phyloP scores from a whole-genome alignment of 2,329 filamentous ascomycete genomes.

The Periconia macrospinosa region DNA sequence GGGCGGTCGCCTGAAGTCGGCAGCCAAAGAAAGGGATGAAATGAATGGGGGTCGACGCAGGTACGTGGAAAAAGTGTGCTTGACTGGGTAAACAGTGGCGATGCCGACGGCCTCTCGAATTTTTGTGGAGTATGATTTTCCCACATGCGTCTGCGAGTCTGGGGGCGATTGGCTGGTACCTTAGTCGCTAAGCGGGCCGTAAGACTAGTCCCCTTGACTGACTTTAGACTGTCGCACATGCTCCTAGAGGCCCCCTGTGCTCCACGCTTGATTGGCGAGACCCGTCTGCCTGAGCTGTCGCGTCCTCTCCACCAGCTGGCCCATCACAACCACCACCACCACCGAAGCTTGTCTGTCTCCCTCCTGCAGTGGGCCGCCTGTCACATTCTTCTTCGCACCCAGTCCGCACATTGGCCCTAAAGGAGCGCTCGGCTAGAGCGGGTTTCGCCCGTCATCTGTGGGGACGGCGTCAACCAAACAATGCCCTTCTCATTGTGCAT shows the following conservation, averaged over 20 bases:
- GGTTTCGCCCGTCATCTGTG: neutral
- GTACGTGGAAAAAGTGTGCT: conserved; percentile 29
- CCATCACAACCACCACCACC: conserved; percentile 15
- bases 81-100: conserved; percentile 17
- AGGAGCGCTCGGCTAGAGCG: conserved; percentile 10
- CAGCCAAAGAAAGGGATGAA: conserved; percentile 33
- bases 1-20: conserved; percentile 22
- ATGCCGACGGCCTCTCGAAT: conserved; percentile 15
- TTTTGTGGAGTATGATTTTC: conserved; percentile 32
- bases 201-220: conserved; percentile 22
- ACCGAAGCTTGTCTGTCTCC: neutral
- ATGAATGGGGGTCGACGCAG: conserved; percentile 21
- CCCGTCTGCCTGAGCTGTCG: conserved; percentile 13
- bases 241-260: conserved; percentile 15
- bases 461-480: neutral
- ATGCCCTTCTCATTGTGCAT: neutral
- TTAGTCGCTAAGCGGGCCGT: conserved; percentile 30
- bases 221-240: conserved; percentile 35
- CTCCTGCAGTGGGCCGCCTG: conserved; percentile 1
- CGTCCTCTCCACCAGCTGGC: conserved; percentile 9
- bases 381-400: conserved; percentile 17
- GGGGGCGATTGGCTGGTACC: conserved; percentile 27
- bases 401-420: conserved; percentile 17
- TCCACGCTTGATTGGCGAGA: conserved; percentile 29
- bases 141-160: conserved; percentile 7